Base-by-base conservation (phyloP, 2,329 filamentous ascomycete genomes). In the Aspergillus sp. region DNA sequence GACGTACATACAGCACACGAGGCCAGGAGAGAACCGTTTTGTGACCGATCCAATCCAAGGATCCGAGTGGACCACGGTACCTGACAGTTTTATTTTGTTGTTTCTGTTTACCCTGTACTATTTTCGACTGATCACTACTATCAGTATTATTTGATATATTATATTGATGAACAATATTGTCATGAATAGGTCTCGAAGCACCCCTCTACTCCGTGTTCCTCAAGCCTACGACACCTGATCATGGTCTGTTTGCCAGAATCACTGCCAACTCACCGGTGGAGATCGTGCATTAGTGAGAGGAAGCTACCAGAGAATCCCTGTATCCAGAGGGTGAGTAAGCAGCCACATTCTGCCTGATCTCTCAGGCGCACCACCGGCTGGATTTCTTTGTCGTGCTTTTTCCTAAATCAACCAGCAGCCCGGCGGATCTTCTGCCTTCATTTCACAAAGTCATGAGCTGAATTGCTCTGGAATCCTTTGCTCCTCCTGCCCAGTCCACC, bases 261-360 rank as follows among this genome's bases (percentile, higher is more conserved):
- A 26, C 24, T 58, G 59, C 57, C 59, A 61, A 51, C 59, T 53
- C 59, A 61, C 46, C 53, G 50, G 58, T 57, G 58, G 58, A 52
- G 54, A 49, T 46, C 24, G 36, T 49, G 30, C 30, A 46, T 49
- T 43, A 44, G 16, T 26, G 33, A 38, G 17, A 22, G 24, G 16
- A 17, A 48, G 32, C 35, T 52, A 32, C 50, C 41, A 52, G 47
- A 46, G 36, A 45, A 50, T 38, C 48, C 41, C 43, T 17, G 43
- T 33, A 14, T 41, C 38, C 35, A 4, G 35, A 36, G 7, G 35
- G 35, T 40, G 16, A 40, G 20, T 16, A 38, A 42, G 42, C 46
- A 16, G 24, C 26, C 26, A 9, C 10, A 41, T 13, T n/a, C 11
- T 54, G 51, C 54, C 54, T 58, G 47, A 7, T 7, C 7, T 22